A percentile compares a stretch with the other conserved stretches of the same genome.
Evolutionary conservation across 805 yeast genomes (phyloP).

Genomic region (Ogataea degrootiae): DNA sequence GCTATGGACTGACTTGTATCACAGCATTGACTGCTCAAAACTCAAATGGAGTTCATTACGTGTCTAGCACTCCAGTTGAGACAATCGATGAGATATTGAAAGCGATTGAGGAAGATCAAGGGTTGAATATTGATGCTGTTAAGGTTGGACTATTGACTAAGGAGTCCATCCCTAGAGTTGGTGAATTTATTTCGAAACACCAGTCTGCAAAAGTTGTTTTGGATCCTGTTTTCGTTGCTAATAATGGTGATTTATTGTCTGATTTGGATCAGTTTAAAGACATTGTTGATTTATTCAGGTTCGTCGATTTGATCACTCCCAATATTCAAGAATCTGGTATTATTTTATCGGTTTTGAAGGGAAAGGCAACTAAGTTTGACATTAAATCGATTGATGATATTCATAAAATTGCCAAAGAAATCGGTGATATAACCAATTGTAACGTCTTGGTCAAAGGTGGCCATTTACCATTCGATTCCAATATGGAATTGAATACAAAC

Average conservation of each 20-base stretch:
- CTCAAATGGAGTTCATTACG: slow-evolving; percentile 40
- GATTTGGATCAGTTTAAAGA: slow-evolving; percentile 29
- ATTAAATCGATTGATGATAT: slow-evolving; percentile 22
- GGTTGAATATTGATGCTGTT: slow-evolving; percentile 56
- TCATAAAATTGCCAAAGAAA: slow-evolving; percentile 35
- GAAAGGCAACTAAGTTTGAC: slow-evolving; percentile 4
- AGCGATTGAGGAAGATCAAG: slow-evolving; percentile 50
- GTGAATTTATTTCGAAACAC: slow-evolving; percentile 7
- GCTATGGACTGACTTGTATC: slow-evolving; percentile 74
- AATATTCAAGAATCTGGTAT: slow-evolving; percentile 63
- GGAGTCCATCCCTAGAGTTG: slow-evolving; percentile 39
- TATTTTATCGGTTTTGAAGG: slow-evolving; percentile 26
- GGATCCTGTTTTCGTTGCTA: slow-evolving; percentile 83
- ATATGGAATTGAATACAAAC: slow-evolving; percentile 7
- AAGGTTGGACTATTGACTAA: slow-evolving; percentile 73
- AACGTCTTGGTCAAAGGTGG: slow-evolving; percentile 85
- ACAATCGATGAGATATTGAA: slow-evolving; percentile 47
- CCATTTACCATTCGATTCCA: slow-evolving; percentile 49
- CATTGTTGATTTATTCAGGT: slow-evolving; percentile 13
- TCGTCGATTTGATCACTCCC: slow-evolving; percentile 56
- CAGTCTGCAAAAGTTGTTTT: slow-evolving; percentile 39
- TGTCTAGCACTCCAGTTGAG: slow-evolving; percentile 40
- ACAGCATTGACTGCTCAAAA: slow-evolving; percentile 83
- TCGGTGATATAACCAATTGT: slow-evolving; percentile 34
- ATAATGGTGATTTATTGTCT: slow-evolving; percentile 63